These are phyloP conservation scores for Triticum timopheevii DNA, from an alignment of 176 grass and related monocot genomes.

Conservation along the genomic window DNA sequence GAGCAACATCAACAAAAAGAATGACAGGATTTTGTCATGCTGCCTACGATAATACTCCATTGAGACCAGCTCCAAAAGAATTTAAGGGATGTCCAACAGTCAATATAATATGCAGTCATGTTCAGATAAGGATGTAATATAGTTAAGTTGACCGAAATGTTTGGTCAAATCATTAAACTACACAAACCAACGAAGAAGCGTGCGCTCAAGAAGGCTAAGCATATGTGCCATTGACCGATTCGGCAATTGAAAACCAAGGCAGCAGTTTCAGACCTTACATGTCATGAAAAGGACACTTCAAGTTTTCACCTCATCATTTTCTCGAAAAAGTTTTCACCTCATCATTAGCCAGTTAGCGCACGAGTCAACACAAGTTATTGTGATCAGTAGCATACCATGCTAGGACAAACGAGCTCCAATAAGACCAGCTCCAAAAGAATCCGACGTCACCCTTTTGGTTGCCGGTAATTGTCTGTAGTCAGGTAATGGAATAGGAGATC, in stretches of 20 bases:
- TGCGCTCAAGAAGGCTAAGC: not conserved
- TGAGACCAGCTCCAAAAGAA: not conserved
- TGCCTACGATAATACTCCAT: not conserved
- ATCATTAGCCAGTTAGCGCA: not conserved
- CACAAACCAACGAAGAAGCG: not conserved
- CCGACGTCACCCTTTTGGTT: slow-evolving; percentile 68
- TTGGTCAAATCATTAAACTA: slow-evolving; percentile 15
- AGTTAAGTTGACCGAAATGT: not conserved
- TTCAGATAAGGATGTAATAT: slow-evolving; percentile 5
- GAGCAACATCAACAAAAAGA: not conserved
- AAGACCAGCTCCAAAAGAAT: slow-evolving; percentile 96
- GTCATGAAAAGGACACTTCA: slow-evolving; percentile 9
- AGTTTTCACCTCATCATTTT: slow-evolving; percentile 15
- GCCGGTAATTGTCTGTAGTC: slow-evolving; percentile 63
- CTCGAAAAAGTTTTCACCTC: slow-evolving; percentile 5
- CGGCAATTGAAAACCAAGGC: not conserved
- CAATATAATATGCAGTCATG: not conserved
- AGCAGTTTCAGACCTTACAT: slow-evolving; percentile 1
- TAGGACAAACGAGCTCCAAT: slow-evolving; percentile 95
- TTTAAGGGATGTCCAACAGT: not conserved
- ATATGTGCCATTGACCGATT: not conserved
- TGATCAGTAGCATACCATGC: slow-evolving; percentile 54
- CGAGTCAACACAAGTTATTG: not conserved
- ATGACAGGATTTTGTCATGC: not conserved
- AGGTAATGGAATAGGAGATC: not conserved